A percentile compares a stretch with the other conserved stretches of the same genome.
Conservation (phyloP, 352 stramenopile genomes). For the Aphanomyces stellatus region DNA sequence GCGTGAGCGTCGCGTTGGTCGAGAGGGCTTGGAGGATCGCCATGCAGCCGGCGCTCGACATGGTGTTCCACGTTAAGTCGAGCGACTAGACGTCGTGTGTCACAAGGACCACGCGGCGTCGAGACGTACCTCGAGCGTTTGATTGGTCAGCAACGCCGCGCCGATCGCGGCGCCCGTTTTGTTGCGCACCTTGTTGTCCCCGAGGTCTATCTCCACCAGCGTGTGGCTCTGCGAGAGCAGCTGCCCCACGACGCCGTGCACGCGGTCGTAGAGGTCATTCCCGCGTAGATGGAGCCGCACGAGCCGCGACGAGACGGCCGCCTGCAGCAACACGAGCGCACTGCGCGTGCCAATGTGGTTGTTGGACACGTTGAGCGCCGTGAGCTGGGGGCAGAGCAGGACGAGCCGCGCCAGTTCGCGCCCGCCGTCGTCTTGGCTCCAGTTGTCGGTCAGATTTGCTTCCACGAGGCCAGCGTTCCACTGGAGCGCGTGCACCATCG, state of each 20-base stretch:
- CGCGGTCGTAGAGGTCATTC: slow-evolving; percentile 11
- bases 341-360: slow-evolving; percentile 4
- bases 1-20: slow-evolving; percentile 8
- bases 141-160: not conserved
- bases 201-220: not conserved
- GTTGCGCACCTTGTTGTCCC: slow-evolving; percentile 16
- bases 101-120: no score
- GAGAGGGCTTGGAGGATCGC: slow-evolving; percentile 3
- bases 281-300: not conserved
- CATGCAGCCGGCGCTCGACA: not conserved
- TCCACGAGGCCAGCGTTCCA: not conserved
- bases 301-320: not conserved
- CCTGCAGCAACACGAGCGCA: not conserved
- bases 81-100: no score
- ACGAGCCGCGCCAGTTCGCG: not conserved
- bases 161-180: slow-evolving; percentile 1
- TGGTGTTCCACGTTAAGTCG: slow-evolving; percentile 17
- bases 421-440: not conserved
- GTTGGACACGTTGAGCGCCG: slow-evolving; percentile 4
- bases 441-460: slow-evolving; percentile 13
- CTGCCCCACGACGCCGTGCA: not conserved
- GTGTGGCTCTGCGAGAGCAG: not conserved
- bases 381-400: not conserved
- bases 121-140: not conserved
- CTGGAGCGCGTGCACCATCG: not conserved